Evolutionary conservation across 352 stramenopile species (phyloP).

Genomic region (Phytophthora crassamura): DNA sequence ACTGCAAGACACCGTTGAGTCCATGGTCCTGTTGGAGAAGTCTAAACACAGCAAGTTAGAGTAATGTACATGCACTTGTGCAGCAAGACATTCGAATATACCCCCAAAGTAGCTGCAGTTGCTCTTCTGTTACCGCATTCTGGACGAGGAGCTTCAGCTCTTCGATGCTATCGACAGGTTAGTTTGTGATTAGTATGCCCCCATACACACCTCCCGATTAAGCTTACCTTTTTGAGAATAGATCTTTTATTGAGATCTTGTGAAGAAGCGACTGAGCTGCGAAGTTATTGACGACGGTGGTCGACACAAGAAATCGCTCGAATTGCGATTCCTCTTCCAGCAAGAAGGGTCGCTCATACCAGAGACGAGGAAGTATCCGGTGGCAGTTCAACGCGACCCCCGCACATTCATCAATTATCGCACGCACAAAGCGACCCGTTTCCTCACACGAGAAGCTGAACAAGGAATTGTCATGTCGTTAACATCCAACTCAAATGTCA

Average conservation of each 20-base stretch:
- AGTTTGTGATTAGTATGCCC: slow-evolving; percentile 2
- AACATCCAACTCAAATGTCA: background rate
- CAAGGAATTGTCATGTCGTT: background rate
- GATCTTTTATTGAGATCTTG: slow-evolving; percentile 64
- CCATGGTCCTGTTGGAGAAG: slow-evolving; percentile 38
- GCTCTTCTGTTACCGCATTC: slow-evolving; percentile 43
- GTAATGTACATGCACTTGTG: background rate
- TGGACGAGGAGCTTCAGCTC: slow-evolving; percentile 46
- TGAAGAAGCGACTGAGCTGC: slow-evolving; percentile 76
- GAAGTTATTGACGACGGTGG: slow-evolving; percentile 63
- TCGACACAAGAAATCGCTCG: slow-evolving; percentile 78
- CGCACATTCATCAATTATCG: slow-evolving; percentile 62
- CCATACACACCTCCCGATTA: background rate
- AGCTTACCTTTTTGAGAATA: slow-evolving; percentile 53
- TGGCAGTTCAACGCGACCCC: slow-evolving; percentile 48
- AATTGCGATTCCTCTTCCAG: slow-evolving; percentile 81
- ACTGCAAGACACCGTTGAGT: slow-evolving; percentile 20
- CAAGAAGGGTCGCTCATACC: slow-evolving; percentile 78
- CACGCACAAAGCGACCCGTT: slow-evolving; percentile 48
- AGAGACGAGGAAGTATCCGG: slow-evolving; percentile 66
- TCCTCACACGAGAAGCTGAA: slow-evolving; percentile 48
- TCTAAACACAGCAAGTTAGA: slow-evolving; percentile 9
- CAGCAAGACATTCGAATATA: slow-evolving; percentile 26
- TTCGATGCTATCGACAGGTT: slow-evolving; percentile 36
- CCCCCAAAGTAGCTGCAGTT: slow-evolving; percentile 58